Conservation (phyloP, 495 filamentous ascomycete species). For the Podospora didyma region DNA sequence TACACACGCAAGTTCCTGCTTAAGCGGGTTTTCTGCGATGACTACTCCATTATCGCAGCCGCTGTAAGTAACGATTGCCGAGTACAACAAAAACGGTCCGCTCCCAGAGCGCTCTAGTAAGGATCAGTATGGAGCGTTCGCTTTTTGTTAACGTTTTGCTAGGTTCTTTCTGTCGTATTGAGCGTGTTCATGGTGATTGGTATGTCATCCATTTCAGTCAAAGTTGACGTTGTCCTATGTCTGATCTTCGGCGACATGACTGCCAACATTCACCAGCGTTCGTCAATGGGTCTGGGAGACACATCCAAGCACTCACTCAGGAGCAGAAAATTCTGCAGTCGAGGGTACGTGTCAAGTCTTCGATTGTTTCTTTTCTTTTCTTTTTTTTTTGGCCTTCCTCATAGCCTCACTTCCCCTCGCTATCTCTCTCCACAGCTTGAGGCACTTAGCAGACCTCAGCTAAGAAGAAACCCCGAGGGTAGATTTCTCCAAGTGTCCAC, state of each 20-base stretch:
- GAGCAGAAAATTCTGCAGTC: neutral
- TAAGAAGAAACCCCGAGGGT: neutral
- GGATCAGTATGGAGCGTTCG: neutral
- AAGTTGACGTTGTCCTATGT: neutral
- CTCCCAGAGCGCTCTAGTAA: no score
- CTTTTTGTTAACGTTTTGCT: neutral
- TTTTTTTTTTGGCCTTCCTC: no score
- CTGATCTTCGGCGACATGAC: neutral
- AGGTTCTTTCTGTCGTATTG: neutral
- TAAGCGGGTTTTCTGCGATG: conserved; percentile 7
- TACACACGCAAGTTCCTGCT: conserved; percentile 7
- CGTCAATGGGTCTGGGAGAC: neutral
- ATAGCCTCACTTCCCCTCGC: neutral
- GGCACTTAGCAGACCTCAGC: no score
- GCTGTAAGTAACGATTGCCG: neutral
- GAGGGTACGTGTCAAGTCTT: neutral
- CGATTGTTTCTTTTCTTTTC: no score
- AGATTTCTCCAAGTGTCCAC: neutral
- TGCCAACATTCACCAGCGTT: neutral
- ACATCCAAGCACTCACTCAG: neutral
- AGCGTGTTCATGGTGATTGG: neutral
- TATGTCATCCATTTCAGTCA: neutral
- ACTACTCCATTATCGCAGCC: conserved; percentile 5
- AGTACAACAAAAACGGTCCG: neutral
- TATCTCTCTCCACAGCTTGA: no score